phyloP scores from a whole-genome alignment of 1,284 basidiomycete genomes.

The Agaricales sp. region DNA sequence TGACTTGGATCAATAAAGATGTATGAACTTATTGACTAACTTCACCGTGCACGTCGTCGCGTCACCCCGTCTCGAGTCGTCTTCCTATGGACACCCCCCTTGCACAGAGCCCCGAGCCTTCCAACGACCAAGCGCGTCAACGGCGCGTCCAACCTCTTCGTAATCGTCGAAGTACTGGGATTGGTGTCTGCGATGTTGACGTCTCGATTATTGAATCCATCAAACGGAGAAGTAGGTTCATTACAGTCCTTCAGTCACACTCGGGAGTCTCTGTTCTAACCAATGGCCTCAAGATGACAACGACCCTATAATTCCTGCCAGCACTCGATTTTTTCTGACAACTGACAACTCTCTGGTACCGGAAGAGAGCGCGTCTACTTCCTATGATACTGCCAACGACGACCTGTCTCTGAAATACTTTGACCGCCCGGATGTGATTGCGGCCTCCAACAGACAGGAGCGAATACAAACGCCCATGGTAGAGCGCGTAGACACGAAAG shows the following conservation, averaged over 20 bases:
- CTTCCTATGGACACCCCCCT: too few relatives aligned
- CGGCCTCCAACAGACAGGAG: conserved; percentile 54
- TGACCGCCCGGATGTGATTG: conserved; percentile 64
- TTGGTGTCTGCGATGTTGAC: conserved; percentile 72
- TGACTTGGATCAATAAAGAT: conserved; percentile 3
- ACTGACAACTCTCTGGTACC: conserved; percentile 42
- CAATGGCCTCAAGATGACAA: conserved; percentile 44
- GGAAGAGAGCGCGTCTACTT: conserved; percentile 25
- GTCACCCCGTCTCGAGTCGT: too few relatives aligned
- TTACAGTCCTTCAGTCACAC: conserved; percentile 9
- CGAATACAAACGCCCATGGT: conserved; percentile 63
- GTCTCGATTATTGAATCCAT: conserved; percentile 77
- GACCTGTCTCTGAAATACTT: conserved; percentile 64
- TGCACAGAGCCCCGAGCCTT: too few relatives aligned
- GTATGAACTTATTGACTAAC: not conserved
- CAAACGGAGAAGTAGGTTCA: conserved; percentile 62
- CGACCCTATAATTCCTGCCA: conserved; percentile 55
- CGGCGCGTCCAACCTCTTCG: not conserved
- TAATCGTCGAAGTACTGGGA: conserved; percentile 57
- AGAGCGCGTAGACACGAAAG: conserved; percentile 41
- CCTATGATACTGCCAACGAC: conserved; percentile 38
- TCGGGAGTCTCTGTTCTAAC: conserved; percentile 10
- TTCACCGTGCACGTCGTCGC: too few relatives aligned
- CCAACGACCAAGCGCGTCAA: too few relatives aligned
- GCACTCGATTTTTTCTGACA: conserved; percentile 57